phyloP scores from a whole-genome alignment of 192 early-diverging fungal species.

The Geosiphon pyriformis region DNA sequence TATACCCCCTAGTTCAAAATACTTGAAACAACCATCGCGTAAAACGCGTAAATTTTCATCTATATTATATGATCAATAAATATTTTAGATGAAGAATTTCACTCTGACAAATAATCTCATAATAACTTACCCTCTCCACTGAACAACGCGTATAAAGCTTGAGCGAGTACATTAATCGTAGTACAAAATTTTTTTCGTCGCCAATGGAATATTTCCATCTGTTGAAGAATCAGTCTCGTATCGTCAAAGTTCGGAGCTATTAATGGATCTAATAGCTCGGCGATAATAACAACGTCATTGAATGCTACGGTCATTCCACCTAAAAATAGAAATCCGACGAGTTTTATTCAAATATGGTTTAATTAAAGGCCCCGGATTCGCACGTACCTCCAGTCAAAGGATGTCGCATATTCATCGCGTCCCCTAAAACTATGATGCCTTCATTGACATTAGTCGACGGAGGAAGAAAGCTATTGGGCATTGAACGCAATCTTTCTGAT shows the following conservation, averaged over 20 bases:
- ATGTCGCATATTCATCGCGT: constrained; percentile 95
- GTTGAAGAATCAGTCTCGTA: constrained; percentile 37
- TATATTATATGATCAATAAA: constrained; percentile 28
- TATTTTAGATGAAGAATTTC: neutral
- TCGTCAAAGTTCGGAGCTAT: constrained; percentile 46
- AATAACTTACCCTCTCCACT: constrained; percentile 53
- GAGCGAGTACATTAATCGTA: constrained; percentile 87
- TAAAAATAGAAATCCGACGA: neutral
- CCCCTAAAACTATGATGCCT: constrained; percentile 84
- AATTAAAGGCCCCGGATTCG: neutral
- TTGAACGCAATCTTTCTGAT: constrained; percentile 68
- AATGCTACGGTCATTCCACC: constrained; percentile 96
- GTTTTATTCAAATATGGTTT: neutral
- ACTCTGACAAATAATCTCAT: neutral
- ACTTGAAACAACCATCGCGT: constrained; percentile 82
- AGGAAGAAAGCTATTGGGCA: constrained; percentile 90
- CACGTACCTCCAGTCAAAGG: constrained; percentile 81
- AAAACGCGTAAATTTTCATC: constrained; percentile 68
- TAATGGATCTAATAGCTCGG: constrained; percentile 49
- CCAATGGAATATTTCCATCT: constrained; percentile 72
- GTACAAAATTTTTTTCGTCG: constrained; percentile 61
- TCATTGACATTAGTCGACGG: constrained; percentile 63
- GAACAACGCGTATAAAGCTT: constrained; percentile 89
- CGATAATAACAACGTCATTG: constrained; percentile 80
- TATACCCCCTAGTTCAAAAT: constrained; percentile 77